Percentiles rank a stretch among this genome's conserved stretches.
Evolutionary conservation across 805 yeast genomes (phyloP).

Genomic region (Saturnispora mendoncae): DNA sequence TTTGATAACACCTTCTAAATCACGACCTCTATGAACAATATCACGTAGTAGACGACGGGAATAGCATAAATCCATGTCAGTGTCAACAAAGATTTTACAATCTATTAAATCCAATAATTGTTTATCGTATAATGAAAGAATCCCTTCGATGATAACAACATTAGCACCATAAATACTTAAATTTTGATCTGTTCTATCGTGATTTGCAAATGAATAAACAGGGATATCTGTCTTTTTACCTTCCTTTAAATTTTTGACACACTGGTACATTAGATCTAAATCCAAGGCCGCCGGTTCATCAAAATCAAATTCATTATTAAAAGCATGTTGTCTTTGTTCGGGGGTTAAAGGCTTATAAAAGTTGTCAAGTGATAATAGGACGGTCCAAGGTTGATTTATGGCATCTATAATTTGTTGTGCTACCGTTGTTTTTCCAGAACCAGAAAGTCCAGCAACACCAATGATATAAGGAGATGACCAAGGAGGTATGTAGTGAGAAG

Average conservation of each 20-base stretch:
- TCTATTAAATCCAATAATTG: constrained; percentile 71
- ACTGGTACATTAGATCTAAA: constrained; percentile 56
- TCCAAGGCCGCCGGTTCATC: constrained; percentile 85
- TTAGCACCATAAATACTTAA: constrained; percentile 86
- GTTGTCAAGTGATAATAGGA: constrained; percentile 80
- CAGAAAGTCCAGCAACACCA: constrained; percentile 80
- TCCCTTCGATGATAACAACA: constrained; percentile 87
- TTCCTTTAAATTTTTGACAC: constrained; percentile 55
- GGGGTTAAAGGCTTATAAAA: constrained; percentile 69
- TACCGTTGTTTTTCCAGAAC: constrained; percentile 92
- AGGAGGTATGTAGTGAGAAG: constrained; percentile 56
- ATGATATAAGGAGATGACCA: constrained; percentile 82
- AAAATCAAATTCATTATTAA: constrained; percentile 65
- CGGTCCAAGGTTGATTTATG: constrained; percentile 88
- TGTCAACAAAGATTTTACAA: constrained; percentile 82
- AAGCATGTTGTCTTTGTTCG: constrained; percentile 58
- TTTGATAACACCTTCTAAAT: constrained; percentile 65
- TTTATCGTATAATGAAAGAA: constrained; percentile 68
- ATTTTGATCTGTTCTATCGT: constrained; percentile 52
- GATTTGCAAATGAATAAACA: constrained; percentile 57
- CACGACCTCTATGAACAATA: constrained; percentile 78
- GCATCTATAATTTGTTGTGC: constrained; percentile 74
- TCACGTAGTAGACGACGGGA: constrained; percentile 85
- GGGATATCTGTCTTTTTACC: constrained; percentile 67
- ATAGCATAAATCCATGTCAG: constrained; percentile 86